These are phyloP conservation scores for Solanum chiquidenum DNA, from an alignment of 257 asterid genomes.

Conservation along the genomic window DNA sequence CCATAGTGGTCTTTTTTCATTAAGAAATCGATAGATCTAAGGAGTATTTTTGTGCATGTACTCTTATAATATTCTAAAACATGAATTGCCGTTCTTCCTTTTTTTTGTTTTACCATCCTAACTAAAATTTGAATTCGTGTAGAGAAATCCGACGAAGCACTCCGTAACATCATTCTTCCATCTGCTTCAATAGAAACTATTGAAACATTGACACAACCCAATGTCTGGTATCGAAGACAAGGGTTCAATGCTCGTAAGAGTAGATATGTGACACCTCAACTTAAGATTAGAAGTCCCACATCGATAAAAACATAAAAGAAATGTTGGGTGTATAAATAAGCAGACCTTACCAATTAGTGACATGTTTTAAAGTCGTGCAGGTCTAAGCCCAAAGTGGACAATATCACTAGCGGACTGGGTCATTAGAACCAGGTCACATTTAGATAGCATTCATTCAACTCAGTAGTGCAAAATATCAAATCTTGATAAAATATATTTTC, in stretches of 20 bases:
- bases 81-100: not conserved
- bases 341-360: too few species aligned
- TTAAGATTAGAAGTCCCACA: too few species aligned
- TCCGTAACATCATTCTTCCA: too few species aligned
- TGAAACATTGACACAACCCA: not conserved
- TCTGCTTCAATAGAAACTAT: too few species aligned
- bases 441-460: not conserved
- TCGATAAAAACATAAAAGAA: too few species aligned
- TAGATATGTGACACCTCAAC: too few species aligned
- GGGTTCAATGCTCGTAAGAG: too few species aligned
- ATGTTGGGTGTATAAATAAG: too few species aligned
- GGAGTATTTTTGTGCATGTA: not conserved
- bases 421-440: not conserved
- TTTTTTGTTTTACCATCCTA: not conserved
- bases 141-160: too few species aligned
- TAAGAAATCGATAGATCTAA: not conserved
- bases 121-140: not conserved
- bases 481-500: not conserved
- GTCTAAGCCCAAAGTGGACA: too few species aligned
- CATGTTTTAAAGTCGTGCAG: fast-evolving
- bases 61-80: not conserved
- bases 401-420: too few species aligned
- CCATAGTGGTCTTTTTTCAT: not conserved
- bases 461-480: not conserved
- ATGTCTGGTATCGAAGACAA: not conserved